Evolutionary conservation across 75 land plant species (phyloP), one percentile per base, ranked within the genome.

Genomic region (Chamaecyparis obtusa): DNA sequence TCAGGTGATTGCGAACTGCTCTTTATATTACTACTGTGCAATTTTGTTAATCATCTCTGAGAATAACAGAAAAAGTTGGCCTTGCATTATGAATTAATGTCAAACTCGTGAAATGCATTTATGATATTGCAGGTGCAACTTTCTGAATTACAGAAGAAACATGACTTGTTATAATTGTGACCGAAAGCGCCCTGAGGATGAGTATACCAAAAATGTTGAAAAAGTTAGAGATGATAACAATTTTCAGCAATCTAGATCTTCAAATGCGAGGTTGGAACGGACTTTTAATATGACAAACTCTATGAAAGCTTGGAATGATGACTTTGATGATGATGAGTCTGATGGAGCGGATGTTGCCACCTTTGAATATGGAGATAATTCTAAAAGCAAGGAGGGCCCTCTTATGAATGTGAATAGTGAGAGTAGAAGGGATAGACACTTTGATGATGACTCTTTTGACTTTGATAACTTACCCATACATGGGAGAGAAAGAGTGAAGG

Each of bases 121-220:
- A 21, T 85, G 32, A 39, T 90, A 54, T 83, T 80, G 72, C 91
- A 96, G 98, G 87, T 96, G 98, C 89, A 93, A 95, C 84, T 96
- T 95, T 86, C 88, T 96, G 90, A 96, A 96, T 86, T 96, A 95
- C 60, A 88, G 96, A 69, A 88, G 96, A 86, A 96, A 96, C 83
- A 91, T 89, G 90, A 92, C 87, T 77, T 96, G 98, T 86, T 94
- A 92, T 81, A 92, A 95, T 86, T 97, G 99, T 91, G 94, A 96
- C n/a, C 86, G 88, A 84, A 89, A 92, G 78, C 94, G 96, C 46
- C 95, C 98, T 48, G 90, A 86, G 10, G 94, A 93, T 86, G 92
- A 89, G 27, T 92, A 83, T 69, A 84, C 81, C 13, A 90, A 90
- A 51, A 88, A 43, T 81, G 85, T 90, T 84, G 85, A 51, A 48